These are phyloP conservation scores for Adansonia madagascariensis DNA, from an alignment of 441 rosid species.

Conservation along the genomic window DNA sequence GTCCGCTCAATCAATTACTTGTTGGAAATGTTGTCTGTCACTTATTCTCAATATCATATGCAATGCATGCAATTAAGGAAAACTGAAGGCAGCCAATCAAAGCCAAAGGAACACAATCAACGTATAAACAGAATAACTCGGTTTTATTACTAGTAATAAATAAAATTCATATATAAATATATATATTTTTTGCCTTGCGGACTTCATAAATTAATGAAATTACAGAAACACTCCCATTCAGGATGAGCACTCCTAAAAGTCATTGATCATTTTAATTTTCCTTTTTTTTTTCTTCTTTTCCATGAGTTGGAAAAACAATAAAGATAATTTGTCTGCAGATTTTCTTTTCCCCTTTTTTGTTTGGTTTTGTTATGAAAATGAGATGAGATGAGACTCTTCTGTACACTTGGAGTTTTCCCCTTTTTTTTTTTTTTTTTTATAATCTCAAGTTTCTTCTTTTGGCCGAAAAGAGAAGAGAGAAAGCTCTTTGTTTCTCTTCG, in stretches of 20 bases:
- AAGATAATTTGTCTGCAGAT: constrained; percentile 14
- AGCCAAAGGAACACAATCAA: background rate
- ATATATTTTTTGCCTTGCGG: constrained; percentile 36
- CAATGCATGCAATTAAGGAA: no score
- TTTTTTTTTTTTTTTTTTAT: background rate
- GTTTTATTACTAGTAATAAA: background rate
- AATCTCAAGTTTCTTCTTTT: constrained; percentile 17
- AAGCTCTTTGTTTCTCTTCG: background rate
- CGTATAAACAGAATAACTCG: background rate
- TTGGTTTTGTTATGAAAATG: background rate
- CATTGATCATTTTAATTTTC: background rate
- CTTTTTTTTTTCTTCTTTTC: background rate
- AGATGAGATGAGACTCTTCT: constrained; percentile 11
- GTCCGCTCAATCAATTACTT: background rate
- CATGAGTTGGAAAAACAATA: constrained; percentile 19
- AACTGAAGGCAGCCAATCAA: background rate
- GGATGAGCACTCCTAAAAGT: constrained; percentile 19
- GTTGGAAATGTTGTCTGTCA: background rate
- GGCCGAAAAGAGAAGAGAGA: background rate
- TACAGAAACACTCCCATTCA: background rate
- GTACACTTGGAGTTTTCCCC: constrained; percentile 37
- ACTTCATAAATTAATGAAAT: constrained; percentile 24
- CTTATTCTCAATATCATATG: background rate
- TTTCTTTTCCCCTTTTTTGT: background rate
- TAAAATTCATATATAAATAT: background rate